A percentile compares a stretch with the other conserved stretches of the same genome.
phyloP scores from a whole-genome alignment of 345 rosid genomes.

The Boechera divaricarpa region DNA sequence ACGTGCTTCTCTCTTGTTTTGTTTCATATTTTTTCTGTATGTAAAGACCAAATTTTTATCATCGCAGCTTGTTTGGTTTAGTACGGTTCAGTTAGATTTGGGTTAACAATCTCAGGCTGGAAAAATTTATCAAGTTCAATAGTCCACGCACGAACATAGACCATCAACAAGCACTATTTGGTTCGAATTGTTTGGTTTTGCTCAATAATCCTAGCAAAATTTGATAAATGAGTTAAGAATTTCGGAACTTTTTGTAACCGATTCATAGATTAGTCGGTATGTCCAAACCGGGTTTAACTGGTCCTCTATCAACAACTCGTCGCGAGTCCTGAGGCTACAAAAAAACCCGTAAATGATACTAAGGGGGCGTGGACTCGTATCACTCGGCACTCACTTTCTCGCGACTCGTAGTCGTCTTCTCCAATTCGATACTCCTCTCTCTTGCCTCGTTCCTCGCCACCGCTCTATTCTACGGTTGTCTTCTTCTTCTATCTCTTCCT shows the following conservation, averaged over 20 bases:
- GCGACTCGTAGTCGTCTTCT: slow-evolving; percentile 19
- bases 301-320: neutral
- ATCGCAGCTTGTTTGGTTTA: neutral
- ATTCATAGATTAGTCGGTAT: neutral
- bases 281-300: slow-evolving; percentile 4
- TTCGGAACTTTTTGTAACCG: neutral
- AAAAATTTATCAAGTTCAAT: neutral
- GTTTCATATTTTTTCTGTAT: slow-evolving; percentile 27
- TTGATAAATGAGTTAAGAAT: neutral
- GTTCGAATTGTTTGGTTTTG: neutral
- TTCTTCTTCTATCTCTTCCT: slow-evolving; percentile 18
- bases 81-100: neutral
- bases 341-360: slow-evolving; percentile 14
- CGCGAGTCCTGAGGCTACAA: neutral
- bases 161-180: neutral
- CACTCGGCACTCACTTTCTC: slow-evolving; percentile 18
- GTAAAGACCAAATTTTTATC: slow-evolving; percentile 31
- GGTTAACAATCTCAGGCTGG: neutral
- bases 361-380: slow-evolving; percentile 26
- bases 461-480: neutral
- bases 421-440: slow-evolving; percentile 28
- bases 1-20: slow-evolving; percentile 13
- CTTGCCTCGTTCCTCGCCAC: slow-evolving; percentile 25
- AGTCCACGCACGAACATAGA: neutral
- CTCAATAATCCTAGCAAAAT: neutral